A percentile compares a stretch with the other conserved stretches of the same genome.
These are phyloP conservation scores for Striga hermonthica DNA, from an alignment of 305 asterid genomes.

Conservation along the genomic window DNA sequence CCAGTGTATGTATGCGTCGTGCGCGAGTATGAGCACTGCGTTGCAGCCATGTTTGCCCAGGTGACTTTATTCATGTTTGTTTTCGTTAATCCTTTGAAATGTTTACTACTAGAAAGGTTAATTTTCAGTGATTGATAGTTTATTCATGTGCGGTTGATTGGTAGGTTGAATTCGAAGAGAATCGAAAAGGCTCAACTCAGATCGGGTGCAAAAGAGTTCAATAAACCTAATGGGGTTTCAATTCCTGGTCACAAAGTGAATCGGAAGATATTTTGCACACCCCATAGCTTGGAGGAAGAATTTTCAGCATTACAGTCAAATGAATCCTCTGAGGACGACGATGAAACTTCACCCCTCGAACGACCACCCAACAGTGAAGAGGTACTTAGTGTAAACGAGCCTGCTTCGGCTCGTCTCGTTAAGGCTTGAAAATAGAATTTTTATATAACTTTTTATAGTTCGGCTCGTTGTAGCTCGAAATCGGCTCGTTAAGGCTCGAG, in stretches of 20 bases:
- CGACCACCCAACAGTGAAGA: constrained; percentile 49
- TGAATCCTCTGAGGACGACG: constrained; percentile 34
- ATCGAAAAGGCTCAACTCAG: constrained; percentile 32
- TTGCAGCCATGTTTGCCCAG: constrained; percentile 40
- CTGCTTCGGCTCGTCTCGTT: no score
- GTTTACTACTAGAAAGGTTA: neutral
- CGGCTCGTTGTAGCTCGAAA: no score
- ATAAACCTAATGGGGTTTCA: constrained; percentile 34
- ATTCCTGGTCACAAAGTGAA: constrained; percentile 27
- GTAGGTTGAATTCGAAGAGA: constrained; percentile 40
- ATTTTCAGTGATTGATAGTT: constrained; percentile 4
- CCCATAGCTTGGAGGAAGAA: constrained; percentile 55
- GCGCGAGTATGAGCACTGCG: constrained; percentile 32
- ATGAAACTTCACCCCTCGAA: constrained; percentile 28
- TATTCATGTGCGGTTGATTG: constrained; percentile 28
- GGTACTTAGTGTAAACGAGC: no score
- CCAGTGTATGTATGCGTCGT: no score
- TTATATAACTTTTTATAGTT: no score
- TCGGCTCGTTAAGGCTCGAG: no score
- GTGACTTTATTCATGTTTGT: constrained; percentile 30
- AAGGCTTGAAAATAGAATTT: no score
- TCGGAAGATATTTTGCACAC: constrained; percentile 44
- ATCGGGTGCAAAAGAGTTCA: constrained; percentile 30
- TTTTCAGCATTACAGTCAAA: constrained; percentile 41
- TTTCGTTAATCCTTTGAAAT: neutral